A percentile compares a stretch with the other conserved stretches of the same genome.
Conservation (phyloP, 176 grass and related monocot genomes). For the Guadua angustifolia region DNA sequence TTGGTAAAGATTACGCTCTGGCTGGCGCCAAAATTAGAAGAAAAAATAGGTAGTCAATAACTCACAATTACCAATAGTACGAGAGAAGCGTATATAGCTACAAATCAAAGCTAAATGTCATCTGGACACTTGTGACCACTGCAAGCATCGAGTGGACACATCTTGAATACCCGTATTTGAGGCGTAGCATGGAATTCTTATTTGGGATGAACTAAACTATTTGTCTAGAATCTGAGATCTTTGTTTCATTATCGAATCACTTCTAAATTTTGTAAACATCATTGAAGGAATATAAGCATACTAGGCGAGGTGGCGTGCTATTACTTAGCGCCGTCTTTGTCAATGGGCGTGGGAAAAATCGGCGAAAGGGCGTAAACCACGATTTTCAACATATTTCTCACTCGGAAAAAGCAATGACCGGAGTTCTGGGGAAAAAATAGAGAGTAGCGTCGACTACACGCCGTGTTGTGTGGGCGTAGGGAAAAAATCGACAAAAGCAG, state of each 20-base stretch:
- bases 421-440: too few relatives aligned
- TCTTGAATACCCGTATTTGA: background rate
- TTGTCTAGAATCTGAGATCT: constrained; percentile 20
- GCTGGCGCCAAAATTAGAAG: constrained; percentile 46
- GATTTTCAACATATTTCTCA: too few relatives aligned
- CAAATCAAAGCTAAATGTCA: constrained; percentile 32
- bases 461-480: too few relatives aligned
- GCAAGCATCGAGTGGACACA: constrained; percentile 21
- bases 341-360: too few relatives aligned
- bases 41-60: constrained; percentile 30
- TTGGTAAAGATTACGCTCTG: constrained; percentile 56
- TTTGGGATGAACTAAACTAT: constrained; percentile 7
- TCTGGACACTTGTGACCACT: constrained; percentile 2
- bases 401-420: too few relatives aligned
- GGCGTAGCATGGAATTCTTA: constrained; percentile 13
- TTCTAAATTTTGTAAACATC: background rate
- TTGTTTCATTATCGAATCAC: constrained; percentile 20
- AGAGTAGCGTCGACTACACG: too few relatives aligned
- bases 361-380: too few relatives aligned
- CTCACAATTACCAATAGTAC: constrained; percentile 1
- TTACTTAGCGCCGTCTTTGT: too few relatives aligned
- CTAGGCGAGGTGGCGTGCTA: too few relatives aligned
- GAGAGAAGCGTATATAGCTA: constrained; percentile 23
- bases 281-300: constrained; percentile 28
- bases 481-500: too few relatives aligned